Conservation (phyloP, 805 yeast genomes). For the Myxozyma lipomycoides region DNA sequence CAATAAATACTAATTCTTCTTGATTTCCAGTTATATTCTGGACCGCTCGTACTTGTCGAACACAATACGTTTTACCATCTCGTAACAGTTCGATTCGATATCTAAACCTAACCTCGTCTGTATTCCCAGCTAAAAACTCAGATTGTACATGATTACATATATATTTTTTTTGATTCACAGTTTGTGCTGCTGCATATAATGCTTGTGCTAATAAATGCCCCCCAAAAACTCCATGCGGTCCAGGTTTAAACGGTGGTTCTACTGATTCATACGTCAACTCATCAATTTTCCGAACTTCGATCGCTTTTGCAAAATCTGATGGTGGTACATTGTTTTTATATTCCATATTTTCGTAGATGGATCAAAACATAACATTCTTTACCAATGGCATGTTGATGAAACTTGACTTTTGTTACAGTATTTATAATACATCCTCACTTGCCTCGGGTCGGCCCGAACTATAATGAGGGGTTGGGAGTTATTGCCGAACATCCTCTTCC, state of each 20-base stretch:
- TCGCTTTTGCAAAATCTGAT: slow-evolving; percentile 8
- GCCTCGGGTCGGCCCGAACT: too few species aligned
- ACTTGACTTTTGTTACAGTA: too few species aligned
- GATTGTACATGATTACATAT: slow-evolving; percentile 11
- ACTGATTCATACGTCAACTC: neutral
- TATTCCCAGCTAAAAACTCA: slow-evolving; percentile 7
- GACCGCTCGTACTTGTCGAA: slow-evolving; percentile 8
- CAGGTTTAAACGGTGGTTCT: slow-evolving; percentile 7
- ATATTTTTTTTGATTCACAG: neutral
- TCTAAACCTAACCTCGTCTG: slow-evolving; percentile 9
- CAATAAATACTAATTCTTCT: neutral
- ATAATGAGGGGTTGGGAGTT: too few species aligned
- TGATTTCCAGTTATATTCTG: slow-evolving; percentile 4
- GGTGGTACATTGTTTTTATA: slow-evolving; percentile 1
- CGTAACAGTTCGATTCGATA: slow-evolving; percentile 10
- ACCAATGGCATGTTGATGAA: too few species aligned
- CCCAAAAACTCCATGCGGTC: slow-evolving; percentile 13
- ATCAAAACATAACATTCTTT: too few species aligned
- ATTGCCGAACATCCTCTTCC: too few species aligned
- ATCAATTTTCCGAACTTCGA: slow-evolving; percentile 3
- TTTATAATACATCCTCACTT: too few species aligned
- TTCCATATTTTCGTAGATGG: too few species aligned
- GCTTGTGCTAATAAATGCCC: slow-evolving; percentile 22
- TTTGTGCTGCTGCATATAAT: slow-evolving; percentile 12
- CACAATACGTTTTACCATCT: slow-evolving; percentile 8